Evolutionary conservation across 2,329 filamentous ascomycete species (phyloP), one percentile per base, ranked within the genome.

Genomic region (Venturia pyrina): DNA sequence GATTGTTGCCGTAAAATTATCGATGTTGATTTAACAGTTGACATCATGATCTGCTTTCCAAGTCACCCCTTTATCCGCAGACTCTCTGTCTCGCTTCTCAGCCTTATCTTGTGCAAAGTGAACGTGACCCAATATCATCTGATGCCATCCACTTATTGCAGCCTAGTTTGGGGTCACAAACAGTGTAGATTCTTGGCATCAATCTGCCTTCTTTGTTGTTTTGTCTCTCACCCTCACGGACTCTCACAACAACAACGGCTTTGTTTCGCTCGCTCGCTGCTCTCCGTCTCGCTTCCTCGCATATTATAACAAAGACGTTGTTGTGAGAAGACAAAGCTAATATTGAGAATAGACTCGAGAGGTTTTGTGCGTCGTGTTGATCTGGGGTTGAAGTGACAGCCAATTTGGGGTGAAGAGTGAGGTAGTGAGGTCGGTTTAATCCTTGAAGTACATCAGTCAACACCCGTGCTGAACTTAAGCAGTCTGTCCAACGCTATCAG

Each of bases 131-230:
- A 19, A 37, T 53, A 3, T 59, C 53, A 59, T 59, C 53, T 34
- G 28, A 37, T 8, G 6, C 28, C 17, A 32, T 59, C 11, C 21
- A 53, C 13, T n/a, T 37, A 10, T 59, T 40, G 17, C 53, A 32
- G 53, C 53, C 53, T 59, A 59, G 28, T 59, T 59, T 37, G 53
- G 6, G 53, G 17, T 59, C 32, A 59, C 53, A 59, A 59, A 59
- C 53, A 59, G 37, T 32, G 53, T 37, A 6, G 32, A 37, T 37
- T 4, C 53, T 59, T 59, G 53, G 53, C 53, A 59, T 59, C 32
- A 15, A 32, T 15, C 28, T 37, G 15, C 15, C 53, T 59, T 59
- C 53, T 59, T 59, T 37, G 53, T 59, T 21, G 19, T 15, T 59
- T 37, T 15, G 19, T 37, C 15, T 7, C 15, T 28, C 15, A 15